Conservation (phyloP, 1,139 yeast genomes). For the Pichia sp. region DNA sequence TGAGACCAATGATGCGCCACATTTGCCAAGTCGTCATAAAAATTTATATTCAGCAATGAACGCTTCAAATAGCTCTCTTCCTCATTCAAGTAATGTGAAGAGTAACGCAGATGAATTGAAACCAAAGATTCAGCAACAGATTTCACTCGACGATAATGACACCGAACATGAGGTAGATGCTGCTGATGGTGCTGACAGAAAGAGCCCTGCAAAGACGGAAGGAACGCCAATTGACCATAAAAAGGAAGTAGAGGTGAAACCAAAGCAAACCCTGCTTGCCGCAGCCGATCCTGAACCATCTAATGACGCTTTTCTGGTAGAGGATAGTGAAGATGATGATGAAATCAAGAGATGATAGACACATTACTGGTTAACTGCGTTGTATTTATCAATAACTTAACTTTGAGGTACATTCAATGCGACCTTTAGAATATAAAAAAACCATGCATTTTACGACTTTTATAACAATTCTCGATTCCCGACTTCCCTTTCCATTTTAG, state of each 20-base stretch:
- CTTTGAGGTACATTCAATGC: too few species aligned
- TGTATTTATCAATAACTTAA: background rate
- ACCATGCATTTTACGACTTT: too few species aligned
- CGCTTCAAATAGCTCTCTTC: slow-evolving; percentile 4
- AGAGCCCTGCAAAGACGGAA: background rate
- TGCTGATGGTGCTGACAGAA: slow-evolving; percentile 9
- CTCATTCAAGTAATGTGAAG: background rate
- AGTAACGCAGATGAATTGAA: too few species aligned
- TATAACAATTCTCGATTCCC: slow-evolving; percentile 13
- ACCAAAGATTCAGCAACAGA: background rate
- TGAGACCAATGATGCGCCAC: slow-evolving; percentile 7
- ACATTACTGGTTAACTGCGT: background rate
- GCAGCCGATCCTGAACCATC: slow-evolving; percentile 46
- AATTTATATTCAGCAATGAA: slow-evolving; percentile 9
- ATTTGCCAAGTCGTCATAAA: slow-evolving; percentile 5
- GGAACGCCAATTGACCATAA: background rate
- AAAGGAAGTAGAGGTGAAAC: slow-evolving; percentile 8
- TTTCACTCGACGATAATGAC: background rate
- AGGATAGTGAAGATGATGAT: slow-evolving; percentile 72
- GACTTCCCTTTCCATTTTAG: background rate
- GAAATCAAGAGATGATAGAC: too few species aligned
- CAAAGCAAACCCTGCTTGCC: too few species aligned
- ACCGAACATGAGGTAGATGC: slow-evolving; percentile 2
- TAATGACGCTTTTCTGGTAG: slow-evolving; percentile 69
- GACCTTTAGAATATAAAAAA: too few species aligned